Evolutionary conservation across 2,329 filamentous ascomycete species (phyloP).

Genomic region (Aspergillus costaricaensis): DNA sequence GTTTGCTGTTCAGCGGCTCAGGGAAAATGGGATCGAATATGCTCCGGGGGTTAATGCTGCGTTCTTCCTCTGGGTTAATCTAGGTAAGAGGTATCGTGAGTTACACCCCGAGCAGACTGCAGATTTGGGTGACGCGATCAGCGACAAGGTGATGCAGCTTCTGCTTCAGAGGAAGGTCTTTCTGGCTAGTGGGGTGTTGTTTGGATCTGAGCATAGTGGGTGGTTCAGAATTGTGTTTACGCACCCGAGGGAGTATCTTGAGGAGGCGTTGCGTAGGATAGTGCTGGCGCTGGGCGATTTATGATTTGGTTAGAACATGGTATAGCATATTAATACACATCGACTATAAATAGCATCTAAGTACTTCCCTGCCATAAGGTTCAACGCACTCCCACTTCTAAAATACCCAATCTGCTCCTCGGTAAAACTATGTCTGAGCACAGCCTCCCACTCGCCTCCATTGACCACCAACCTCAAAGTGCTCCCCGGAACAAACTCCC

Average conservation of each 20-base stretch:
- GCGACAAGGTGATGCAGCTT: slow-evolving; percentile 34
- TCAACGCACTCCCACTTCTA: not conserved
- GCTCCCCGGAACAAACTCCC: not conserved
- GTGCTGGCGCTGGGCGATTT: not conserved
- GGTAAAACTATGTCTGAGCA: not conserved
- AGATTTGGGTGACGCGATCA: slow-evolving; percentile 18
- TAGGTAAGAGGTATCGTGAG: slow-evolving; percentile 39
- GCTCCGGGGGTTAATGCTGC: slow-evolving; percentile 55
- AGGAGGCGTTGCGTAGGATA: not conserved
- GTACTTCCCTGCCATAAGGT: not conserved
- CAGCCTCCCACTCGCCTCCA: not conserved
- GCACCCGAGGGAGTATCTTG: not conserved
- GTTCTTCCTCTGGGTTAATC: slow-evolving; percentile 59
- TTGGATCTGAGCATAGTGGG: slow-evolving; percentile 43
- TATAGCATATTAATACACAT: no score
- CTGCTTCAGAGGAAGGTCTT: slow-evolving; percentile 42
- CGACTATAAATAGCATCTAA: not conserved
- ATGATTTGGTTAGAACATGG: not conserved
- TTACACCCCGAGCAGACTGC: slow-evolving; percentile 17
- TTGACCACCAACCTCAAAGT: not conserved
- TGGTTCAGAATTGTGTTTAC: slow-evolving; percentile 48
- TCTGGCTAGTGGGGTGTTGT: slow-evolving; percentile 37
- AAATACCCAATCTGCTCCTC: slow-evolving; percentile 3
- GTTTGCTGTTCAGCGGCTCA: slow-evolving; percentile 42
- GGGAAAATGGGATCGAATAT: slow-evolving; percentile 49